Base-by-base conservation (phyloP, 768 basidiomycete genomes). In the Phylloporus rhodoxanthus region DNA sequence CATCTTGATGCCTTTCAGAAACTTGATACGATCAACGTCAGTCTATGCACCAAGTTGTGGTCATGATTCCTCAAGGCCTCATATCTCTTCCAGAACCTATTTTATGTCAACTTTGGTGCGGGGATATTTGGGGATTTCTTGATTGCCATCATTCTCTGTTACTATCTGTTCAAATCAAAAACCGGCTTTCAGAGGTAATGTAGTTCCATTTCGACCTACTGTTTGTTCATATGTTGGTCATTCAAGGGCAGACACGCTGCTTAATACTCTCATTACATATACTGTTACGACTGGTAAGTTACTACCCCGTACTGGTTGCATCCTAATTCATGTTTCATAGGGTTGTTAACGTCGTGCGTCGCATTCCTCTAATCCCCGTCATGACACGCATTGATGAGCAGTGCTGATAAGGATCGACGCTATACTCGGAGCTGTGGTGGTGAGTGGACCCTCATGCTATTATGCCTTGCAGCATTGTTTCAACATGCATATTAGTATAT, bases 51-150 rank as follows among this genome's bases (percentile, higher is more conserved):
- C 4, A 9, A 39, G 41, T 19, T 5, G 2, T 38, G 5, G 17
- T 13, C 15, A 20, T 32, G 5, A 17, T 48, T 33, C 19, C 52
- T 57, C n/a, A n/a, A n/a, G n/a, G n/a, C n/a, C n/a, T n/a, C 10
- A n/a, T n/a, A 15, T 5, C n/a, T 2, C 21, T 29, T 20, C 29
- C 52, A 84, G 82, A 63, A 48, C 26, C 57, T 78, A 25, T 65
- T 83, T 57, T 81, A 79, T 55, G 50, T 77, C 47, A 73, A 75
- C 51, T 80, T 82, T 50, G 75, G 71, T 4, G 61, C 74, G 0
- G 75, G 77, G 0, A 70, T 77, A 8, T 59, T 70, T 5, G 75
- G 75, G 17, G 81, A 84, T 57, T 55, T 77, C 4, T 71, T 74
- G 38, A 73, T 84, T 21, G 76, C 81, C 8, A 46, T 74, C 29